Evolutionary conservation across 1,139 yeast genomes (phyloP).

Genomic region (Candida buenavistaensis): DNA sequence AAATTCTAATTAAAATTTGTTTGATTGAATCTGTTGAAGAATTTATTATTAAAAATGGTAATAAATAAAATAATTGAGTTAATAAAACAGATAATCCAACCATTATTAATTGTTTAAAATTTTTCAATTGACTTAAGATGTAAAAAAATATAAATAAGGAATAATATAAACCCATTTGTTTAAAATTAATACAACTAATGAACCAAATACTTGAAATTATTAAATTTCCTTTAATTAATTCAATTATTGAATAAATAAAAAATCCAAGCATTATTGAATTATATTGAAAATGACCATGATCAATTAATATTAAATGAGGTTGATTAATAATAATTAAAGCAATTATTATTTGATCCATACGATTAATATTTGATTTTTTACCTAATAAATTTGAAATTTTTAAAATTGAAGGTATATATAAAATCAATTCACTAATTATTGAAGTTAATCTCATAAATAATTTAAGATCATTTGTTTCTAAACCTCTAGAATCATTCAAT

Average conservation of each 20-base stretch:
- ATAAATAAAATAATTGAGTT: constrained; percentile 52
- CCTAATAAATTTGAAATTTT: constrained; percentile 70
- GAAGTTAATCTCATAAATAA: constrained; percentile 84
- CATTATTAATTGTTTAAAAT: constrained; percentile 41
- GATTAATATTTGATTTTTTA: constrained; percentile 48
- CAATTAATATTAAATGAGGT: constrained; percentile 81
- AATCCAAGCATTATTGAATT: constrained; percentile 94
- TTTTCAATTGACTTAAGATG: constrained; percentile 49
- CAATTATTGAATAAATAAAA: constrained; percentile 65
- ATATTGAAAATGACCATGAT: constrained; percentile 97
- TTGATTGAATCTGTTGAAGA: constrained; percentile 15
- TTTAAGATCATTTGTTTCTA: constrained; percentile 65
- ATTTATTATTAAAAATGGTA: too few relatives aligned
- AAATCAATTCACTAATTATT: constrained; percentile 66
- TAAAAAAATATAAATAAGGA: constrained; percentile 86
- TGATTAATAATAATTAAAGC: constrained; percentile 76
- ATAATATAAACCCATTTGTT: constrained; percentile 94
- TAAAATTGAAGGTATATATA: constrained; percentile 81
- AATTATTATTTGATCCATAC: constrained; percentile 76
- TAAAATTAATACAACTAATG: constrained; percentile 75
- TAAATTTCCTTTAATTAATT: constrained; percentile 62
- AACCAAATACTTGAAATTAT: constrained; percentile 78
- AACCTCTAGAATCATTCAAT: constrained; percentile 69
- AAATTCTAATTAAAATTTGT: constrained; percentile 63
- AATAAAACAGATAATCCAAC: constrained; percentile 64